Percentiles rank a stretch among this genome's conserved stretches.
Conservation (phyloP, 2,329 filamentous ascomycete species). For the Diaporthe eres region DNA sequence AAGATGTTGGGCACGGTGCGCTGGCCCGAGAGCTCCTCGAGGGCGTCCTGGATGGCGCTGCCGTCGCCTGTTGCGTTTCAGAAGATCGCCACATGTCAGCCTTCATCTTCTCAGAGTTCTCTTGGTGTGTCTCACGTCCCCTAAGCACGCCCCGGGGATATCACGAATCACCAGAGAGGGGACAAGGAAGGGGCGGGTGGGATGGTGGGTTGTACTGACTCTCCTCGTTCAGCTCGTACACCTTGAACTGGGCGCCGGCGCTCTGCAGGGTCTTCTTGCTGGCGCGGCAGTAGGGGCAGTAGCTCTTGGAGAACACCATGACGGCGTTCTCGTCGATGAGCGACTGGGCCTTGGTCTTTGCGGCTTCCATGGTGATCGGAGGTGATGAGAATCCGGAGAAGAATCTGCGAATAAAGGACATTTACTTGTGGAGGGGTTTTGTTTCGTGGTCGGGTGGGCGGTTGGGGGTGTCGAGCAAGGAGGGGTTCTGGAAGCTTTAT, state of each 20-base stretch:
- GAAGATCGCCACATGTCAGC: background rate
- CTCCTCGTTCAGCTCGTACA: slow-evolving; percentile 88
- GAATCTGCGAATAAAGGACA: slow-evolving; percentile 80
- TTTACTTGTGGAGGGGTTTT: slow-evolving; percentile 49
- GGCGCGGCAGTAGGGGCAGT: slow-evolving; percentile 91
- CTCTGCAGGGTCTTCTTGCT: slow-evolving; percentile 82
- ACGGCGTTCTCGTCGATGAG: slow-evolving; percentile 93
- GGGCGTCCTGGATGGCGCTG: slow-evolving; percentile 83
- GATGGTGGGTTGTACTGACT: slow-evolving; percentile 67
- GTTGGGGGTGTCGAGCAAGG: slow-evolving; percentile 2
- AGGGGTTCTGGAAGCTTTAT: slow-evolving; percentile 11
- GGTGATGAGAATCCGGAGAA: slow-evolving; percentile 69
- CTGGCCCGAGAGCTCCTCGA: slow-evolving; percentile 85
- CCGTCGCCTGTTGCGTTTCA: slow-evolving; percentile 77
- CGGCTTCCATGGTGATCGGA: slow-evolving; percentile 83
- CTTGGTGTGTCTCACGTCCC: slow-evolving; percentile 33
- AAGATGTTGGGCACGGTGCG: slow-evolving; percentile 96
- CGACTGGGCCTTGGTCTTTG: slow-evolving; percentile 84
- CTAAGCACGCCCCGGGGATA: background rate
- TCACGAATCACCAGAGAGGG: background rate
- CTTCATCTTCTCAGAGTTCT: slow-evolving; percentile 36
- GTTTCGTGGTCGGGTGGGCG: slow-evolving; percentile 44
- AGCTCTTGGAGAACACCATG: slow-evolving; percentile 96
- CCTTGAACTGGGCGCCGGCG: slow-evolving; percentile 78
- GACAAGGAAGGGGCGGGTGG: background rate